Evolutionary conservation across 2,329 filamentous ascomycete species (phyloP).

Genomic region (Xylaria hypoxylon): DNA sequence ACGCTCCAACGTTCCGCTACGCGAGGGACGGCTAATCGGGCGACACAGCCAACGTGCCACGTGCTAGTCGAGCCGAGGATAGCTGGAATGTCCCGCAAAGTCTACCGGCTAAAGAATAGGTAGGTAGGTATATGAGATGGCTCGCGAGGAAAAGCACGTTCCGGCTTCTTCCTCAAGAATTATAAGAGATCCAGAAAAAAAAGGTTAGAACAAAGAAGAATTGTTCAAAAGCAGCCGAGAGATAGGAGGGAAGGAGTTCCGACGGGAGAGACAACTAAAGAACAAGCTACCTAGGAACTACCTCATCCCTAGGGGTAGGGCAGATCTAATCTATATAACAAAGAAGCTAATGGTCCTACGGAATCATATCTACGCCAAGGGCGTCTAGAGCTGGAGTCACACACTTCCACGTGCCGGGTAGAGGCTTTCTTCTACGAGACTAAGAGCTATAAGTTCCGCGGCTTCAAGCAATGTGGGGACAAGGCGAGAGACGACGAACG

Average conservation of each 20-base stretch:
- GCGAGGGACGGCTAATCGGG: conserved; percentile 5
- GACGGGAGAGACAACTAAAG: conserved; percentile 18
- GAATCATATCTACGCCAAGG: conserved; percentile 23
- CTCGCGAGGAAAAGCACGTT: background rate
- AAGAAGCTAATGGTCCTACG: conserved; percentile 18
- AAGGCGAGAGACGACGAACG: background rate
- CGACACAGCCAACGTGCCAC: background rate
- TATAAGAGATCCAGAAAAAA: conserved; percentile 6
- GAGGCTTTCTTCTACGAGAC: background rate
- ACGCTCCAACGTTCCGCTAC: conserved; percentile 30
- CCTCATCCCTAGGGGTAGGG: background rate
- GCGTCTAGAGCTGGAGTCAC: conserved; percentile 25
- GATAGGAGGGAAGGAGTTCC: background rate
- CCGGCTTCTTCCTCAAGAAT: background rate
- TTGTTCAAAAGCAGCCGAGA: background rate
- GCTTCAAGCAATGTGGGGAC: conserved; percentile 22
- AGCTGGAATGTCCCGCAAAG: conserved; percentile 10
- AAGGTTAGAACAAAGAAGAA: conserved; percentile 1
- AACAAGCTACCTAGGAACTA: conserved; percentile 11
- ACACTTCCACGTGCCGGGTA: conserved; percentile 23
- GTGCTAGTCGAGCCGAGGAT: background rate
- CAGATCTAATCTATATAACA: conserved; percentile 19
- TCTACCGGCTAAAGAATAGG: background rate
- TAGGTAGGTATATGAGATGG: background rate
- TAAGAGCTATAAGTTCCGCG: conserved; percentile 22